These are phyloP conservation scores for Lecanicillium sp. DNA, from an alignment of 2,329 filamentous ascomycete genomes.

Conservation along the genomic window DNA sequence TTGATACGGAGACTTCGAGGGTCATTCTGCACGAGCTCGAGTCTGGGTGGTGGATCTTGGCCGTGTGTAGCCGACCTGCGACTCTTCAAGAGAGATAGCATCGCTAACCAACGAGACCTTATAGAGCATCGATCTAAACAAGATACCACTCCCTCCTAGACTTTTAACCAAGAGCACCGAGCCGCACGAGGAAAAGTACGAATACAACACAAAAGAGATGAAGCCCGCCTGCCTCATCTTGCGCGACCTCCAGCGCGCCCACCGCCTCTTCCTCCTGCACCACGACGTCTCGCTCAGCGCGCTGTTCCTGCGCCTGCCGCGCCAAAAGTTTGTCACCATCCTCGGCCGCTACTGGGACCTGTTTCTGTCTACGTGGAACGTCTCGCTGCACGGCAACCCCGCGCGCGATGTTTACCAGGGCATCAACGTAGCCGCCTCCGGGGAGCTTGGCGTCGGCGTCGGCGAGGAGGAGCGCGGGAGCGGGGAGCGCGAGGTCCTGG, in stretches of 20 bases:
- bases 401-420: constrained; percentile 72
- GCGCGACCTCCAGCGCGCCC: constrained; percentile 74
- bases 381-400: constrained; percentile 85
- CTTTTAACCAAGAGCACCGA: constrained; percentile 36
- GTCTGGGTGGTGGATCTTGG: constrained; percentile 89
- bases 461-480: constrained; percentile 94
- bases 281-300: constrained; percentile 70
- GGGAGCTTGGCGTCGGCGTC: constrained; percentile 88
- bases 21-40: constrained; percentile 85
- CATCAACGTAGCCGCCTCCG: constrained; percentile 81
- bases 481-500: constrained; percentile 85
- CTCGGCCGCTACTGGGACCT: constrained; percentile 77
- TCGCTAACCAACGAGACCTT: neutral
- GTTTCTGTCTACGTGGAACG: constrained; percentile 71
- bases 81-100: neutral
- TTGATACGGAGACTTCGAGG: constrained; percentile 86
- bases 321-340: constrained; percentile 63
- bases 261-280: constrained; percentile 80
- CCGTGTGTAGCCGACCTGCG: constrained; percentile 50
- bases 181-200: constrained; percentile 43
- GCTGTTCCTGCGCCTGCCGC: constrained; percentile 58
- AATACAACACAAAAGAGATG: constrained; percentile 88
- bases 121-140: constrained; percentile 66
- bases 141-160: constrained; percentile 55
- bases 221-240: constrained; percentile 73